These are phyloP conservation scores for Hordeum pubiflorum DNA, from an alignment of 202 grass and related monocot genomes.

Conservation along the genomic window DNA sequence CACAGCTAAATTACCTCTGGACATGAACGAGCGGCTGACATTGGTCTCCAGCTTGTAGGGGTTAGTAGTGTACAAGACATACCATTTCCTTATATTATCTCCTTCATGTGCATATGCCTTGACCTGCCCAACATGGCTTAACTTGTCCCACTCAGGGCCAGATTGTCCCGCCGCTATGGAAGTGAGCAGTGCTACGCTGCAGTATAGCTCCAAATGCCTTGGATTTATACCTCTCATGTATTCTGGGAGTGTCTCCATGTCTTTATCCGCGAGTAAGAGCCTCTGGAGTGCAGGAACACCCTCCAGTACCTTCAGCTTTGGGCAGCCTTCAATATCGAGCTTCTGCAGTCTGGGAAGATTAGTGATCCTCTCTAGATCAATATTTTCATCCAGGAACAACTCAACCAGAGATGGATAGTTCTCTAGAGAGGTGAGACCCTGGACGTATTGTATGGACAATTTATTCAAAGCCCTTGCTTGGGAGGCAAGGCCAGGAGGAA, in stretches of 20 bases:
- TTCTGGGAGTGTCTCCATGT: neutral
- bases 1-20: no score
- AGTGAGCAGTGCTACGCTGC: neutral
- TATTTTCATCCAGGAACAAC: fast-evolving
- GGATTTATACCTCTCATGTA: neutral
- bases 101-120: neutral
- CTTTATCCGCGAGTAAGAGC: neutral
- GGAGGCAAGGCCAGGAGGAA: neutral
- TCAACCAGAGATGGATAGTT: neutral
- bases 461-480: neutral
- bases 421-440: neutral
- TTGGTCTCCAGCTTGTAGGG: neutral
- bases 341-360: neutral
- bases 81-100: neutral
- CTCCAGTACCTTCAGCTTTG: neutral
- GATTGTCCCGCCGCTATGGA: neutral
- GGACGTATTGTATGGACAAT: neutral
- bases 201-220: neutral
- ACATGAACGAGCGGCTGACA: neutral
- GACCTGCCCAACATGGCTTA: neutral
- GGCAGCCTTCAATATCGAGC: neutral
- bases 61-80: neutral
- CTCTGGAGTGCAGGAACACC: neutral
- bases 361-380: neutral
- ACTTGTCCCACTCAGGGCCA: neutral